Percentiles rank a stretch among this genome's conserved stretches.
phyloP scores from a whole-genome alignment of 1,284 basidiomycete genomes.

The Flammula alnicola region DNA sequence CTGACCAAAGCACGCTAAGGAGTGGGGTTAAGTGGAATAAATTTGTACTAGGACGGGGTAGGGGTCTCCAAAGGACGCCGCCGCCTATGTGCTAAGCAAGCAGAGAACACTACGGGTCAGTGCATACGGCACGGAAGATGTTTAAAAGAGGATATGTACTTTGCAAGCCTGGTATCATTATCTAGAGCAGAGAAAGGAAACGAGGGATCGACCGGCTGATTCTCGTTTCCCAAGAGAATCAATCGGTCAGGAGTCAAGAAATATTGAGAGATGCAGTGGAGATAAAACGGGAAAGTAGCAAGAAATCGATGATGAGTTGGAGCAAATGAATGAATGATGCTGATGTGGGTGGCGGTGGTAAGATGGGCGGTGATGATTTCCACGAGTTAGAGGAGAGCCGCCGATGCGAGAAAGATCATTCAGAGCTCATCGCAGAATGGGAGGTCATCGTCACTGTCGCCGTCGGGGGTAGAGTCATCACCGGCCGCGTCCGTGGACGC shows the following conservation, averaged over 20 bases:
- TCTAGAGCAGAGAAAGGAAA: neutral
- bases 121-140: neutral
- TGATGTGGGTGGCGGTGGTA: neutral
- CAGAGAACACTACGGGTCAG: neutral
- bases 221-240: slow-evolving; percentile 2
- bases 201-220: slow-evolving; percentile 4
- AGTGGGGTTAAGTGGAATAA: neutral
- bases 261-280: slow-evolving; percentile 3
- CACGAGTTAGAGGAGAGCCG: too few relatives aligned
- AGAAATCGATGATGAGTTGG: slow-evolving; percentile 2
- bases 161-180: neutral
- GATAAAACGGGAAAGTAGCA: neutral
- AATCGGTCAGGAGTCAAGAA: neutral
- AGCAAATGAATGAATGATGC: neutral
- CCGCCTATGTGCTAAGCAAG: neutral
- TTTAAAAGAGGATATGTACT: neutral
- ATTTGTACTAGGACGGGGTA: neutral
- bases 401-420: slow-evolving; percentile 11
- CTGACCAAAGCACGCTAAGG: slow-evolving; percentile 5
- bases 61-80: neutral
- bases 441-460: slow-evolving; percentile 45
- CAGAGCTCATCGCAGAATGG: slow-evolving; percentile 65
- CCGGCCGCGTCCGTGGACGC: slow-evolving; percentile 5
- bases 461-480: slow-evolving; percentile 18
- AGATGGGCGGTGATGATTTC: too few relatives aligned